Percentiles rank a stretch among this genome's conserved stretches.
These are phyloP conservation scores for Margaritispora aquatica DNA, from an alignment of 495 filamentous ascomycete species.

Conservation along the genomic window DNA sequence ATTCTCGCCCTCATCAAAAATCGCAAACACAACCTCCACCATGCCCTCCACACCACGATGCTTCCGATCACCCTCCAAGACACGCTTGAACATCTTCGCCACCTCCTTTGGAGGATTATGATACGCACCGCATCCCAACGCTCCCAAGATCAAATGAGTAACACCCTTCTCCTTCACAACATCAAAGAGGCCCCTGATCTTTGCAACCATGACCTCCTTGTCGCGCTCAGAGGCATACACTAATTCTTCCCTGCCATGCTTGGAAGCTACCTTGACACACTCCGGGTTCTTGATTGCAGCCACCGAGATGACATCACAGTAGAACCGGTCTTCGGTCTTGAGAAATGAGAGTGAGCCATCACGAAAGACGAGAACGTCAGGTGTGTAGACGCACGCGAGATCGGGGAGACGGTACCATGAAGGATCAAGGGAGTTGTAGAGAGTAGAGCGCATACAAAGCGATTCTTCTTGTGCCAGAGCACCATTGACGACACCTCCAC, in stretches of 20 bases:
- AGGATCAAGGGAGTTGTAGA: constrained; percentile 46
- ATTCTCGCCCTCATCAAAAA: constrained; percentile 21
- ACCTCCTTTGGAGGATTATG: constrained; percentile 56
- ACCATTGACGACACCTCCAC: constrained; percentile 54
- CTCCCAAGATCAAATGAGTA: constrained; percentile 52
- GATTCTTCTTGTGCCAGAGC: constrained; percentile 59
- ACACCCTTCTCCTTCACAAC: constrained; percentile 45
- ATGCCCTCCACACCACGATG: constrained; percentile 20
- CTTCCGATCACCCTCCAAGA: constrained; percentile 36
- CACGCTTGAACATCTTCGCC: constrained; percentile 53
- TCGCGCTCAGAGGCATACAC: constrained; percentile 33
- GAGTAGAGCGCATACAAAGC: constrained; percentile 57
- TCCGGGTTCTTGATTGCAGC: constrained; percentile 47
- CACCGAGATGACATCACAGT: constrained; percentile 51
- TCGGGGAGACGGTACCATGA: constrained; percentile 51
- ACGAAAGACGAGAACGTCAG: constrained; percentile 38
- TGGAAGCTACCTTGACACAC: not conserved
- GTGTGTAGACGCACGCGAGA: constrained; percentile 50
- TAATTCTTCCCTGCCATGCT: constrained; percentile 17
- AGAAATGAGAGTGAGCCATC: constrained; percentile 31
- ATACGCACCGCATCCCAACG: constrained; percentile 64
- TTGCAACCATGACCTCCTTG: constrained; percentile 44
- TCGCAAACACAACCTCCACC: constrained; percentile 21
- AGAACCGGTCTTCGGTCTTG: constrained; percentile 34
- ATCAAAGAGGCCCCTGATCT: constrained; percentile 55